phyloP scores from a whole-genome alignment of 2,329 filamentous ascomycete genomes.

The Pestalotiopsis sp. region DNA sequence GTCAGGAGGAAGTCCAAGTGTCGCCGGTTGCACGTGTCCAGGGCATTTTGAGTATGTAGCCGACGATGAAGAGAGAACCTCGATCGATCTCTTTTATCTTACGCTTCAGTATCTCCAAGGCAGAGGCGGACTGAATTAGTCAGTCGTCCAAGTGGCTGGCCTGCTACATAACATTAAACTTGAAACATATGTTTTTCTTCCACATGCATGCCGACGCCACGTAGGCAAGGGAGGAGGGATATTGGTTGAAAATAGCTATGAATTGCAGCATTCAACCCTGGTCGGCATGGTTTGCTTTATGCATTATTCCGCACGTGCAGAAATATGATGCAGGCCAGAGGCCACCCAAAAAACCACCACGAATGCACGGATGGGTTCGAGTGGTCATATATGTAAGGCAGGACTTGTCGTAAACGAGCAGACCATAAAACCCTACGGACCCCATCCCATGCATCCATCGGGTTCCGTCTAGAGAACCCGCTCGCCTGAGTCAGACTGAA shows the following conservation, averaged over 20 bases:
- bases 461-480: neutral
- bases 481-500: neutral
- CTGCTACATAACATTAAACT: neutral
- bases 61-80: neutral
- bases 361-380: neutral
- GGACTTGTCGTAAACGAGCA: neutral
- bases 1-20: neutral
- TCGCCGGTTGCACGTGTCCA: neutral
- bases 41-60: neutral
- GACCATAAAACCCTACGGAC: neutral
- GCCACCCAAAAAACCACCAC: neutral
- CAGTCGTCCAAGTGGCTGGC: neutral
- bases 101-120: neutral
- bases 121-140: neutral
- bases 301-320: neutral
- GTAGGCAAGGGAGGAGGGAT: neutral
- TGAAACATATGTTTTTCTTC: neutral
- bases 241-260: neutral
- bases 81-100: neutral
- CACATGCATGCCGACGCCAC: neutral
- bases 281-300: neutral
- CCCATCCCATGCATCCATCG: neutral
- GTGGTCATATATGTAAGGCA: neutral
- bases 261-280: neutral
- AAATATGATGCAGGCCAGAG: neutral